Evolutionary conservation across 2,329 filamentous ascomycete genomes (phyloP), one percentile per base, ranked within the genome.

Genomic region (Akanthomyces uredinophilus): DNA sequence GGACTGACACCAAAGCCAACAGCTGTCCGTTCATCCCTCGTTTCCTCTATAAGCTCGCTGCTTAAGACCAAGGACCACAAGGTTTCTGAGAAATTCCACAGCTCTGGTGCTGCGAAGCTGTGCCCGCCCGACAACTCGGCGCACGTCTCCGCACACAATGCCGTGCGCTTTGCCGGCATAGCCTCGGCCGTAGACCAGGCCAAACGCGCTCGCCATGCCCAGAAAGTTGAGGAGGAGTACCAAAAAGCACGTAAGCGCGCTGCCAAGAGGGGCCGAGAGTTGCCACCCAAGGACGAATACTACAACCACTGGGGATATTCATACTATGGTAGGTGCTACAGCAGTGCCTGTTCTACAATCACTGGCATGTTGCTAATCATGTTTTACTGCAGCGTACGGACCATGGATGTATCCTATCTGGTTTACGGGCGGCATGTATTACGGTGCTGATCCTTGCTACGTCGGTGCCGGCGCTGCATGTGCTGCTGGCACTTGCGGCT

Each of bases 111-210:
- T 0, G 79, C 81, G 1, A 69, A 76, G 10, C 73, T 82, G 11
- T 85, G 81, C 64, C 74, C 83, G 0, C 81, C 84, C 0, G 76
- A 82, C 55, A 83, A 81, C 59, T 85, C 83, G 22, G 83, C 87
- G 0, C 90, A 94, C 70, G 88, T 94, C 65, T 90, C 87, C 0
- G 81, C 87, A 0, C 90, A 94, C 77, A 91, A 87, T 68, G 83
- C 89, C 1, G 84, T 92, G 8, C 74, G 55, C 32, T 41, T 49
- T 20, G 44, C 29, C 32, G n/a, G 18, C 11, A 50, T 50, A 2
- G 29, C 20, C 16, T 49, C 44, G 3, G 32, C 32, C 14, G 39
- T 20, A 4, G 44, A 50, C 4, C 24, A n/a, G 0, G 62, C 65
- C 1, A 62, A 52, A 8, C 65, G 63, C 66, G 22, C 63, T 60